These are phyloP conservation scores for Tuber melanosporum DNA, from an alignment of 495 filamentous ascomycete genomes.

Conservation along the genomic window DNA sequence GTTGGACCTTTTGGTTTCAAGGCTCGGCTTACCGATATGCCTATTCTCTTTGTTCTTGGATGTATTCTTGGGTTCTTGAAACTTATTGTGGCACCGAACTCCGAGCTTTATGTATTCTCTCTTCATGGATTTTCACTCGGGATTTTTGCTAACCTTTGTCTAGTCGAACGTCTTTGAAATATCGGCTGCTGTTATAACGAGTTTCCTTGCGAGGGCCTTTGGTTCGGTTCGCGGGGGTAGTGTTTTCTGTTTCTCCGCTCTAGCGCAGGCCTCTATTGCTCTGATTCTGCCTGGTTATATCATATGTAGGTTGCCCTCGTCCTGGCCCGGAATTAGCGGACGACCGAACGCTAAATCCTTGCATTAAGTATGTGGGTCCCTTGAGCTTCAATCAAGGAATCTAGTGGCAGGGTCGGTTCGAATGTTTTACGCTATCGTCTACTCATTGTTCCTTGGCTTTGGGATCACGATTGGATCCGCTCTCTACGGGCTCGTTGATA, in stretches of 20 bases:
- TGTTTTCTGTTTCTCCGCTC: slow-evolving; percentile 84
- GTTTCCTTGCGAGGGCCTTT: slow-evolving; percentile 82
- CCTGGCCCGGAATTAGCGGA: slow-evolving; percentile 6
- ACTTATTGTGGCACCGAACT: slow-evolving; percentile 69
- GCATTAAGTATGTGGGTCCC: slow-evolving; percentile 60
- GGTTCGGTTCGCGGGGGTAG: slow-evolving; percentile 67
- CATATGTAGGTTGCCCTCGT: slow-evolving; percentile 48
- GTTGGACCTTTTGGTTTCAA: slow-evolving; percentile 88
- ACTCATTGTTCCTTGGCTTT: slow-evolving; percentile 92
- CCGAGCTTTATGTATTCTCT: slow-evolving; percentile 57
- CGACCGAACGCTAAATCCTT: neutral
- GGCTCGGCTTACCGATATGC: slow-evolving; percentile 79
- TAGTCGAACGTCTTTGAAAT: slow-evolving; percentile 84
- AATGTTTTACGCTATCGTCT: slow-evolving; percentile 94
- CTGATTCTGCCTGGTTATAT: slow-evolving; percentile 87
- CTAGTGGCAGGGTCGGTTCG: slow-evolving; percentile 87
- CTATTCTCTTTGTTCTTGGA: slow-evolving; percentile 78
- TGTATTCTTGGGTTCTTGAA: slow-evolving; percentile 76
- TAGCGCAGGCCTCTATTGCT: slow-evolving; percentile 85
- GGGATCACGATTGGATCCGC: slow-evolving; percentile 92
- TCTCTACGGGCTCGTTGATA: slow-evolving; percentile 77
- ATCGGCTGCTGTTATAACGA: slow-evolving; percentile 74
- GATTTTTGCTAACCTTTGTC: slow-evolving; percentile 31
- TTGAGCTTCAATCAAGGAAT: slow-evolving; percentile 80
- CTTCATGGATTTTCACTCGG: neutral